Base-by-base conservation (phyloP, 2,329 filamentous ascomycete species). In the Fusarium verrucosum region DNA sequence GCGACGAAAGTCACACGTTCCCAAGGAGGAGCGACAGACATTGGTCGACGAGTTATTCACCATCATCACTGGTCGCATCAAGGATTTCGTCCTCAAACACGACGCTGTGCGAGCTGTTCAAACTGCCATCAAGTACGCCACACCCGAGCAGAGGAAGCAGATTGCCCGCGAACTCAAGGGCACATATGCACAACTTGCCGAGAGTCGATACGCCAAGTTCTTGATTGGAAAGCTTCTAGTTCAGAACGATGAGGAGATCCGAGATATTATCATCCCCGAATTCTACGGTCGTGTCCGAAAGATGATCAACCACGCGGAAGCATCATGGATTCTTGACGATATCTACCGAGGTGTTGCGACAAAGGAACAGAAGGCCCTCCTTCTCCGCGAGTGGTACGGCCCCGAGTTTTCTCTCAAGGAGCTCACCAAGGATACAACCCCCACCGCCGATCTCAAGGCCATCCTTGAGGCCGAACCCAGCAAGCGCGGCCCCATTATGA, bases 151-250 rank as follows among this genome's bases (percentile, higher is more conserved):
- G 79, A 87, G 92, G 73, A 92, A 89, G 77, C 87, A 89, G 80
- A 97, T 99, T 72, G 92, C 94, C 10, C 83, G 82, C 57, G 95
- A 99, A 77, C 84, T 99, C 53, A 88, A 91, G 77, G 93, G 94
- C 17, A 89, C 90, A 68, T 97, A 96, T 76, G 86, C 88, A 38
- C 87, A 91, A 69, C 82, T 99, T 68, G 93, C 94, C 4, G 94
- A 98, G 82, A 96, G 94, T 80, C 91, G 91, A 77, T 99, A 99
- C 75, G 94, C 94, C 72, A 99, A 99, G 80, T 99, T 98, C 78
- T 79, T 99, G 72, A 92, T 99, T 60, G 95, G 92, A 69, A 99
- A 99, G 80, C 84, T 99, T 72, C 86, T 99, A 66, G 91, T 96
- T n/a, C 92, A 96, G 74, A 92, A 93, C 62, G 92, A 97, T 74